Percentiles rank a stretch among this genome's conserved stretches.
Evolutionary conservation across 345 rosid genomes (phyloP).

Genomic region (Eucalyptus fibrosa): DNA sequence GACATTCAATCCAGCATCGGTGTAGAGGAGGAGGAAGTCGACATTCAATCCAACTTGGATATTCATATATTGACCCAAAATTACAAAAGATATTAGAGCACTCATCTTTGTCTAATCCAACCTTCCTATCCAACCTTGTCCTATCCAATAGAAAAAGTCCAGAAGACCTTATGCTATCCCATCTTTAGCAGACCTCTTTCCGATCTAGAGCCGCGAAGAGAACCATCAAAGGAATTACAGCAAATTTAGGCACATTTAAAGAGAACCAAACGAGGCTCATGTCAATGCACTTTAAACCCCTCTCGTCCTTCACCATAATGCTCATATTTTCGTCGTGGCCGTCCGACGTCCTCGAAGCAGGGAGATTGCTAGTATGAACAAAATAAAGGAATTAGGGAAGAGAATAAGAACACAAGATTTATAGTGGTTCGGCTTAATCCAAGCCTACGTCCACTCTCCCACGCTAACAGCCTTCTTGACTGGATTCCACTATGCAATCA

Average conservation of each 20-base stretch:
- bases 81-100: not conserved
- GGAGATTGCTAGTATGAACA: no score
- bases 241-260: not conserved
- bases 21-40: not conserved
- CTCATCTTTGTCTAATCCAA: not conserved
- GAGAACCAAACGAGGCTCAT: not conserved
- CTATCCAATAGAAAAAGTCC: not conserved
- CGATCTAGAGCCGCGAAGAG: not conserved
- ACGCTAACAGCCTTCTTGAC: no score
- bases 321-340: not conserved
- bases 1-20: accelerated
- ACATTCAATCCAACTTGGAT: not conserved
- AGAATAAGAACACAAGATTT: no score
- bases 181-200: not conserved
- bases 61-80: not conserved
- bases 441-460: no score
- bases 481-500: no score
- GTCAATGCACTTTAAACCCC: not conserved
- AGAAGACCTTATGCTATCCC: not conserved
- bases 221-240: not conserved
- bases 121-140: not conserved
- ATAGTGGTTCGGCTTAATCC: no score
- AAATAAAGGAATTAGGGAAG: no score
- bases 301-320: not conserved
- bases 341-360: not conserved